phyloP scores from a whole-genome alignment of 495 filamentous ascomycete genomes.

The Neurospora africana region DNA sequence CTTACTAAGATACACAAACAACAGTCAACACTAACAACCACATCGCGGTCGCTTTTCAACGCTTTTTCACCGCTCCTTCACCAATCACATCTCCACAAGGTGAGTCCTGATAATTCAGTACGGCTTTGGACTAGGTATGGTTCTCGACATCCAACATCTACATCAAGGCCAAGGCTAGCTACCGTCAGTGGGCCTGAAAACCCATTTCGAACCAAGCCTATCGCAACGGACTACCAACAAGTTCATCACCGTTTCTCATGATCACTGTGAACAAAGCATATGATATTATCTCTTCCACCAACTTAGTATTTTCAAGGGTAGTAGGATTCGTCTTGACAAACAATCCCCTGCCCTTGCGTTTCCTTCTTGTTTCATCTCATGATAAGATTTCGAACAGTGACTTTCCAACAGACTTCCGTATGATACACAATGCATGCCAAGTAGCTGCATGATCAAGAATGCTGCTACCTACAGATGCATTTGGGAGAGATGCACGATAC shows the following conservation, averaged over 20 bases:
- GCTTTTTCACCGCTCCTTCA: no score
- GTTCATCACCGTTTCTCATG: no score
- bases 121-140: no score
- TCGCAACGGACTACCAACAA: not conserved
- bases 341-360: not conserved
- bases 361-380: not conserved
- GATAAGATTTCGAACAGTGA: not conserved
- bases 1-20: not conserved
- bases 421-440: no score
- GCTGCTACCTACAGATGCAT: not conserved
- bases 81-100: no score
- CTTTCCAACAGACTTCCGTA: not conserved
- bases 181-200: no score
- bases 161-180: no score
- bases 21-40: no score
- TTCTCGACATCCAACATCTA: no score
- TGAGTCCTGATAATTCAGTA: no score
- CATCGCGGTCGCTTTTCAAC: no score
- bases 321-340: not conserved
- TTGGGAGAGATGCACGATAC: not conserved
- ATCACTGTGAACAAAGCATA: not conserved
- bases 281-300: not conserved
- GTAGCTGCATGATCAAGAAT: not conserved
- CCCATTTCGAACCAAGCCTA: no score
- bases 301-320: not conserved